Evolutionary conservation across 1,139 yeast genomes (phyloP).

Genomic region (Lodderomyces orthopsilosis): DNA sequence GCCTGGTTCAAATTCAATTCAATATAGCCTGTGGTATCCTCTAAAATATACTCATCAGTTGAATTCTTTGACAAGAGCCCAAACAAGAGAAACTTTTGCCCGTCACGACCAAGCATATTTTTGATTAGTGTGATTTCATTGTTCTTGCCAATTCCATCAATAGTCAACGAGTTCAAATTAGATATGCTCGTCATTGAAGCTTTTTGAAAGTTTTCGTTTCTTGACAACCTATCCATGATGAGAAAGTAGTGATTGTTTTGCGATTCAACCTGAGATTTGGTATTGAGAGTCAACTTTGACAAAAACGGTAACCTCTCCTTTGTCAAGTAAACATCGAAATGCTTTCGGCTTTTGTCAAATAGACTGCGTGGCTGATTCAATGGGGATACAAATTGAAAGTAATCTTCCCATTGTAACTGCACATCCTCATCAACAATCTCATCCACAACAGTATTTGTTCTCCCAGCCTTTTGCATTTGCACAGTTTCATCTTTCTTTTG

Average conservation of each 20-base stretch:
- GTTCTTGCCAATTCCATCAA: slow-evolving; percentile 19
- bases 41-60: slow-evolving; percentile 70
- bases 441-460: slow-evolving; percentile 35
- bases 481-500: slow-evolving; percentile 14
- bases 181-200: slow-evolving; percentile 41
- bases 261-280: slow-evolving; percentile 21
- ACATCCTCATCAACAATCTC: slow-evolving; percentile 16
- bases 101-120: slow-evolving; percentile 82
- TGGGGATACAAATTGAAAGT: slow-evolving; percentile 65
- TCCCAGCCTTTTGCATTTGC: slow-evolving; percentile 19
- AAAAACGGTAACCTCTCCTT: slow-evolving; percentile 15
- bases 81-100: slow-evolving; percentile 68
- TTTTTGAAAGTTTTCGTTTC: slow-evolving; percentile 73
- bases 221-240: slow-evolving; percentile 63
- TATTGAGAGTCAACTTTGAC: slow-evolving; percentile 1
- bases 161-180: slow-evolving; percentile 21
- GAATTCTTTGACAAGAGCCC: slow-evolving; percentile 69
- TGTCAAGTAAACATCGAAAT: slow-evolving; percentile 43
- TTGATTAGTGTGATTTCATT: slow-evolving; percentile 73
- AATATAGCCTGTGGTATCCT: slow-evolving; percentile 79
- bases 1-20: slow-evolving; percentile 68
- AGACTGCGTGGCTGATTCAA: slow-evolving; percentile 62
- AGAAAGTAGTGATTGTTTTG: slow-evolving; percentile 52
- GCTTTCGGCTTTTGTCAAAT: slow-evolving; percentile 66
- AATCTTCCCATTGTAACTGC: slow-evolving; percentile 64